Base-by-base conservation (phyloP, 2,329 filamentous ascomycete genomes). In the Juglanconis juglandina region DNA sequence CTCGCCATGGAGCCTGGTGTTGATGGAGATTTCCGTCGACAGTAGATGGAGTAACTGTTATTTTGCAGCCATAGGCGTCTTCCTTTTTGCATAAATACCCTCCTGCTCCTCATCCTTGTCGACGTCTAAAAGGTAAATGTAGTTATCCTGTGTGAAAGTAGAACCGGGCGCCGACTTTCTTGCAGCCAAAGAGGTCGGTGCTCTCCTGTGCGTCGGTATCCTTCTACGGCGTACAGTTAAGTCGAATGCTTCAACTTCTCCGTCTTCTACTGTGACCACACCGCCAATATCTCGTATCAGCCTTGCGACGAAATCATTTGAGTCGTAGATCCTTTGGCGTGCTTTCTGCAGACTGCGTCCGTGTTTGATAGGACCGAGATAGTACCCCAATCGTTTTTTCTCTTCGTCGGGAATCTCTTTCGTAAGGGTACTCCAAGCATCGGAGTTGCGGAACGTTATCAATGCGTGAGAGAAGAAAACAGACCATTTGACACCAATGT, bases 21-120 rank as follows among this genome's bases (percentile, higher is more conserved):
- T 77, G 59, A 83, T 67, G 4, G 75, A 69, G 5, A 80, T 72
- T 59, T 83, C 80, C 0, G 80, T 77, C 0, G 79, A 76, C 5
- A 81, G 56, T 3, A 81, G 66, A 44, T 80, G 80, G 1, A 83
- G 68, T n/a, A 83, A 66, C 1, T 69, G 70, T 63, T 83, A 79
- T 63, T 82, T 82, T 7, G 77, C 72, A 5, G 72, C 70, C 63
- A 79, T 72, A 0, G 75, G 76, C 1, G 69, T 73, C 30, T 73
- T 73, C 2, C 17, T 17, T 17, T 17, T 17, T 2, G 42, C 48
- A 1, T 62, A 35, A 0, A 63, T 17, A 17, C 2, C 55, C 0
- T 70, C 65, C 0, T 54, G 52, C 0, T 63, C 64, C 0, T 64
- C 61, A 0, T 68, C 66, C 5, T 63, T 58, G 13, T 64, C 55